Evolutionary conservation across 2,329 filamentous ascomycete species (phyloP), one percentile per base, ranked within the genome.

Genomic region (Colletotrichum sp.): DNA sequence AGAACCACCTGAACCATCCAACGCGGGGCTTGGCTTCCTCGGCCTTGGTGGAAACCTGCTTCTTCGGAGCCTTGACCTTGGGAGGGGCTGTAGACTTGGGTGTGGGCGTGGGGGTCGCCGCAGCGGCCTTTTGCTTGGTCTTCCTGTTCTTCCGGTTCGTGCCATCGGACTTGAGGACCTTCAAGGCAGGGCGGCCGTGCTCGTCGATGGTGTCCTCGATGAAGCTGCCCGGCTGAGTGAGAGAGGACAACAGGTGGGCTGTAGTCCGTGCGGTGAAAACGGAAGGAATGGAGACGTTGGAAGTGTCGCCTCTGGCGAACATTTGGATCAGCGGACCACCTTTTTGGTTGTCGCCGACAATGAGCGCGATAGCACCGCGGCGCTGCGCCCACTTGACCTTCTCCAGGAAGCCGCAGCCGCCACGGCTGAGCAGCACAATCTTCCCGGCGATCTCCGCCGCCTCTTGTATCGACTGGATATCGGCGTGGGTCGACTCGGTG

Each of bases 301-400:
- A 98, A 5, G 96, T 98, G 82, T 99, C 96, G 49, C 96, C 97
- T 81, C 95, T 93, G n/a, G 97, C 97, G 84, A 98, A 99, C 97
- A 99, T 99, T 80, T 98, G 97, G 67, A 99, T 95, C 77, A 99
- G 87, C 44, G 94, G 94, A 6, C 96, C 96, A 60, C 96, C 96
- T 77, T 95, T 94, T 74, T 95, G 94, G 83, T 98, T 95, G 84
- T 99, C 97, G 30, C 97, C 97, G 5, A 99, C 96, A 78, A 99
- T 98, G 76, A 99, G 88, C 44, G 95, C 97, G 76, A 96, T 90
- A 24, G 94, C 97, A 28, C 97, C 97, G 81, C 97, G 92, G 77
- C 96, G 91, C 84, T 99, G 97, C 15, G 95, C 95, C 97, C 97
- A 99, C 87, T 98, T 96, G 78, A 97, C 95, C 85, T 99, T 99